A percentile compares a stretch with the other conserved stretches of the same genome.
Conservation (phyloP, 768 basidiomycete species). For the Suillus weaverae region DNA sequence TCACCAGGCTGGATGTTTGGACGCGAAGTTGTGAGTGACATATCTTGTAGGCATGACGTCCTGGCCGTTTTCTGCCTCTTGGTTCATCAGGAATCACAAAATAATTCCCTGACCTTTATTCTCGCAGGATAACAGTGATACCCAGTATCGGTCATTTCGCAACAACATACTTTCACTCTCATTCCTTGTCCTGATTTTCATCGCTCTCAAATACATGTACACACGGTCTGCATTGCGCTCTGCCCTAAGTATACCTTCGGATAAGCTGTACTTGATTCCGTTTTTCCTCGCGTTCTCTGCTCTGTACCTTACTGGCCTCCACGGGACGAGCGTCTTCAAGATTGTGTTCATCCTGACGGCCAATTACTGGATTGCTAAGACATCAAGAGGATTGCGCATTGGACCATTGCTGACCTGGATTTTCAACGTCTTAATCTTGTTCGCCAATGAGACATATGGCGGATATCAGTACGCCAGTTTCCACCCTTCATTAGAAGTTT, state of each 20-base stretch:
- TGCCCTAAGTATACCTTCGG: conserved; percentile 27
- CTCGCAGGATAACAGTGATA: conserved; percentile 85
- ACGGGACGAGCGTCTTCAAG: conserved; percentile 81
- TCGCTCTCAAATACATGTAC: conserved; percentile 56
- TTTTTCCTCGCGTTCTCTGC: conserved; percentile 64
- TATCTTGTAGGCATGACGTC: not conserved
- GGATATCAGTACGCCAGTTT: conserved; percentile 72
- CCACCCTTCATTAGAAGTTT: conserved; percentile 49
- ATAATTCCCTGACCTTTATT: not conserved
- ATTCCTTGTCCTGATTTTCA: conserved; percentile 50
- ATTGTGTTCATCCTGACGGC: conserved; percentile 64
- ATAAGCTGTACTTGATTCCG: conserved; percentile 43
- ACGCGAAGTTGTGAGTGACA: conserved; percentile 65
- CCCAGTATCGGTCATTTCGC: conserved; percentile 88
- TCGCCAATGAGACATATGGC: conserved; percentile 69
- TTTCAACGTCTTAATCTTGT: conserved; percentile 73
- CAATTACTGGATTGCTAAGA: conserved; percentile 69
- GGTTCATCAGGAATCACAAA: not conserved
- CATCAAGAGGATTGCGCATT: conserved; percentile 40
- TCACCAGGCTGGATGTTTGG: conserved; percentile 82
- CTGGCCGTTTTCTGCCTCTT: not conserved
- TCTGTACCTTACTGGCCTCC: conserved; percentile 67
- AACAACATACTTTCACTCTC: conserved; percentile 68
- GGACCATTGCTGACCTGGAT: conserved; percentile 67
- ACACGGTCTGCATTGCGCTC: conserved; percentile 28